Evolutionary conservation across 192 early-diverging fungal genomes (phyloP).

Genomic region (Nowakowskiella sp.): DNA sequence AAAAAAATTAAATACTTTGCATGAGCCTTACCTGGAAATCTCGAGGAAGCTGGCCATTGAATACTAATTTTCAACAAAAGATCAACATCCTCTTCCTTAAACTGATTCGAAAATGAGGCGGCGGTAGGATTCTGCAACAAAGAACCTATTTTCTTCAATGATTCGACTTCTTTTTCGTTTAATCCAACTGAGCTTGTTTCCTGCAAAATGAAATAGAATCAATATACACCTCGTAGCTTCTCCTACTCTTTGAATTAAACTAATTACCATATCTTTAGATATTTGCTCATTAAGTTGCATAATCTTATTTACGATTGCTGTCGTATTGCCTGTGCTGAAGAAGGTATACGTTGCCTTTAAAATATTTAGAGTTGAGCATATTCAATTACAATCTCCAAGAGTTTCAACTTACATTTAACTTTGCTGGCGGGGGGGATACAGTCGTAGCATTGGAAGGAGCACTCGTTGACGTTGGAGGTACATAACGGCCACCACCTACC

Average conservation of each 20-base stretch:
- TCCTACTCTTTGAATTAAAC: not conserved
- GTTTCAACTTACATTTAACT: too few species aligned
- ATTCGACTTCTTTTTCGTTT: conserved; percentile 12
- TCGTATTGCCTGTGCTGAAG: conserved; percentile 63
- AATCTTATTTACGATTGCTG: conserved; percentile 69
- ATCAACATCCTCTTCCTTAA: conserved; percentile 31
- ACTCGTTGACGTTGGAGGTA: conserved; percentile 9
- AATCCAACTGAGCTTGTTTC: conserved; percentile 11
- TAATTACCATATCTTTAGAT: conserved; percentile 9
- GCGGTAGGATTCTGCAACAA: conserved; percentile 9
- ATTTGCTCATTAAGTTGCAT: conserved; percentile 57
- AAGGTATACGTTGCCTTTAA: conserved; percentile 34
- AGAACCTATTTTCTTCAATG: conserved; percentile 4
- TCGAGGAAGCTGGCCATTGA: conserved; percentile 57
- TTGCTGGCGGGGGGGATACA: conserved; percentile 8
- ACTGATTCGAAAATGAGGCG: conserved; percentile 15
- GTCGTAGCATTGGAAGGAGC: not conserved
- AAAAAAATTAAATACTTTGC: not conserved
- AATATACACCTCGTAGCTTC: conserved; percentile 1
- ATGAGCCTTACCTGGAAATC: conserved; percentile 57
- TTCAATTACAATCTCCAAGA: not conserved
- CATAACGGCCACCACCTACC: not conserved
- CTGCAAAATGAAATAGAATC: conserved; percentile 9
- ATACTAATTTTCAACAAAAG: conserved; percentile 46
- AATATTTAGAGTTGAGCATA: not conserved